Conservation (phyloP, 257 asterid genomes). For the Voacanga thouarsii region DNA sequence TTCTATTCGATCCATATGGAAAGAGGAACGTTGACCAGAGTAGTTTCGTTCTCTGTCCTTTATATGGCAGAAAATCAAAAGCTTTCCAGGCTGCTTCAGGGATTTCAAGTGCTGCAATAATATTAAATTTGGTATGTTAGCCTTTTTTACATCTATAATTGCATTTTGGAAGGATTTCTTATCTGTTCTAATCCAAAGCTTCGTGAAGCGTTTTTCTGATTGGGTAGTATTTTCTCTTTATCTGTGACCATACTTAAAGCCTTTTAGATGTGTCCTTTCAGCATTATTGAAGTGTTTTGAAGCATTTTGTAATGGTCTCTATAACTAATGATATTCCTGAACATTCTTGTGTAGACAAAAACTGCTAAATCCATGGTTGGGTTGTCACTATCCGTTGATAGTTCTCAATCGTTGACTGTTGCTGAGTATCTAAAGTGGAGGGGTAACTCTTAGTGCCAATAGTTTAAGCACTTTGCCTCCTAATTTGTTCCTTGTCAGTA, state of each 20-base stretch:
- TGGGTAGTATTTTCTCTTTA: neutral
- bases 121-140: conserved; percentile 62
- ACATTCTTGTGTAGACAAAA: conserved; percentile 61
- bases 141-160: conserved; percentile 12
- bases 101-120: conserved; percentile 62
- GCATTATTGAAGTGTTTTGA: neutral
- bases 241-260: neutral
- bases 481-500: conserved; percentile 6
- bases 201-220: no score
- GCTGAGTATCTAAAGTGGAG: conserved; percentile 74
- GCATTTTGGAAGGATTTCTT: neutral
- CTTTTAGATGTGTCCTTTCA: neutral
- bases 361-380: conserved; percentile 91
- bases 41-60: conserved; percentile 85
- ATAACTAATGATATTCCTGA: conserved; percentile 6
- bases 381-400: conserved; percentile 68
- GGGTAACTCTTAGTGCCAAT: conserved; percentile 49
- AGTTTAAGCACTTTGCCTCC: conserved; percentile 2
- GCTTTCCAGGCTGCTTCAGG: conserved; percentile 99
- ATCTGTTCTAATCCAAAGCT: neutral
- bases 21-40: conserved; percentile 69
- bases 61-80: conserved; percentile 95
- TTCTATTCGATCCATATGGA: conserved; percentile 78
- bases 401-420: conserved; percentile 65
- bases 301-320: neutral